Evolutionary conservation across 306 rosid genomes (phyloP), one percentile per base, ranked within the genome.

Genomic region (Delonix regia): DNA sequence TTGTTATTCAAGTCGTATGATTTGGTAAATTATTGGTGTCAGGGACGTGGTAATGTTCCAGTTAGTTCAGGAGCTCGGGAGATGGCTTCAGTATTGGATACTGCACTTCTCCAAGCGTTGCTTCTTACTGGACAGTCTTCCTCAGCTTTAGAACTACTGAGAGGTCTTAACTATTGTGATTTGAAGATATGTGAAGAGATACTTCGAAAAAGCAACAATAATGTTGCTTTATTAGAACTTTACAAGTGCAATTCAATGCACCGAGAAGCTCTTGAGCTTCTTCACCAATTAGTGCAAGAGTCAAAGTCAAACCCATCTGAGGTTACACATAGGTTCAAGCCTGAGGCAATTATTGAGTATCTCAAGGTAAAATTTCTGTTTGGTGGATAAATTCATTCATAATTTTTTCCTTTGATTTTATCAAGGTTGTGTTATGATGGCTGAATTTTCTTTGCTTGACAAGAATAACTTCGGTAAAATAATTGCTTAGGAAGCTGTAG

Each of bases 231-330:
- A 71, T 86, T 96, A 80, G 99, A 96, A 85, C 92, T 93, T 75
- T 96, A 90, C 86, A 90, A 88, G 87, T 80, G 96, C 91, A 96
- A 96, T 79, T 88, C 96, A 71, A 84, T 93, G 94, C 97, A 96
- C 83, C 94, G 87, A 28, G 92, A 96, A 89, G 98, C 99, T 83
- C 94, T 96, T 72, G 87, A 89, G 71, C 97, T 96, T 80, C 86
- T 93, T 85, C 91, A 89, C 79, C 88, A 85, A 83, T 83, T 93
- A 57, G 82, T 96, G 65, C 97, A 93, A 64, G 93, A 91, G 74
- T 90, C 97, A 30, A 93, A 83, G 82, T 87, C 90, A 81, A 73
- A 76, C 39, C 93, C 86, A 77, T 81, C 85, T 76, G 96, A 88
- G 36, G 80, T 86, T 80, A 82, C 85, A 52, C 94, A 87, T 68